Conservation (phyloP, 768 basidiomycete species). For the Tricholomella constricta region DNA sequence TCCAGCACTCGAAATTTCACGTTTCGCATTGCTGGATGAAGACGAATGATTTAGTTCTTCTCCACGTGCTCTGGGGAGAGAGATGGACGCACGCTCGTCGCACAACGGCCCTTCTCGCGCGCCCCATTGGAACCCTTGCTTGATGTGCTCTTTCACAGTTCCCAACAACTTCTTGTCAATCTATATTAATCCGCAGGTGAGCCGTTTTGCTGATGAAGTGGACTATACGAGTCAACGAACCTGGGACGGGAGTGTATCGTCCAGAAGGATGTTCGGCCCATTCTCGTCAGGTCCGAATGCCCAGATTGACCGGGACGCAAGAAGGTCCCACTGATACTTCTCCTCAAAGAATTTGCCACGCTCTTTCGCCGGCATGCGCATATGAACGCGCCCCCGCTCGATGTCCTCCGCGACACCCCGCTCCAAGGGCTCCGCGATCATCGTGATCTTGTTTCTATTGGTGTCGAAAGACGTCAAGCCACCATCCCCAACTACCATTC, state of each 20-base stretch:
- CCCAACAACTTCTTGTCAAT: slow-evolving; percentile 92
- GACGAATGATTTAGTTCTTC: neutral
- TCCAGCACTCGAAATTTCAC: slow-evolving; percentile 98
- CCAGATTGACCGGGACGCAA: slow-evolving; percentile 98
- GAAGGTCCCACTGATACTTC: slow-evolving; percentile 97
- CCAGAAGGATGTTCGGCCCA: slow-evolving; percentile 90
- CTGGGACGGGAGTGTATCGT: slow-evolving; percentile 95
- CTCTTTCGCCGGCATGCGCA: slow-evolving; percentile 95
- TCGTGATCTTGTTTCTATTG: slow-evolving; percentile 92
- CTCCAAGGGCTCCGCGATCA: slow-evolving; percentile 98
- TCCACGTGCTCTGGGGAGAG: neutral
- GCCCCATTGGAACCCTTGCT: slow-evolving; percentile 99
- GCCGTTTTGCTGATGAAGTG: neutral
- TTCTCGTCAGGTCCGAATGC: slow-evolving; percentile 97
- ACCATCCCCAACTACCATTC: slow-evolving; percentile 1
- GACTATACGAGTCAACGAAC: slow-evolving; percentile 40
- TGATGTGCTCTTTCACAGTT: slow-evolving; percentile 92
- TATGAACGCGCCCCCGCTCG: slow-evolving; percentile 88
- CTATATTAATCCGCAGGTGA: slow-evolving; percentile 34
- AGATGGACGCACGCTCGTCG: slow-evolving; percentile 85
- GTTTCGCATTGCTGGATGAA: slow-evolving; percentile 84
- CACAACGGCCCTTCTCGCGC: slow-evolving; percentile 96
- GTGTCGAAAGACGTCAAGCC: slow-evolving; percentile 13
- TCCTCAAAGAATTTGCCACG: slow-evolving; percentile 95
- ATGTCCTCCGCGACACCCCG: slow-evolving; percentile 95